Evolutionary conservation across 2,329 filamentous ascomycete species (phyloP), one percentile per base, ranked within the genome.

Genomic region (Gnomoniopsis smithogilvyi): DNA sequence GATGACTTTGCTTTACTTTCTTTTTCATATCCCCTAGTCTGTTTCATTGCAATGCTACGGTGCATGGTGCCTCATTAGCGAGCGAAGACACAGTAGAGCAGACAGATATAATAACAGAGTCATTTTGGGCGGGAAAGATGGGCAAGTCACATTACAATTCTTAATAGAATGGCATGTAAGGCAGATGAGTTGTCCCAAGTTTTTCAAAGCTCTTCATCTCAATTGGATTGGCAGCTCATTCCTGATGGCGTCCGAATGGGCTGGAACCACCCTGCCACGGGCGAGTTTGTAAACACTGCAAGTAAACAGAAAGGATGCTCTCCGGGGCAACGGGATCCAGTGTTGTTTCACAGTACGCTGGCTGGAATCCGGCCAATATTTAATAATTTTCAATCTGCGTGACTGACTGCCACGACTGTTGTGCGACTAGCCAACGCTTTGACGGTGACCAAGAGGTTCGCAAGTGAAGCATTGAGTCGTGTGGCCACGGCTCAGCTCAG

Each of bases 281-380:
- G 30, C 55, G 12, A n/a, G 48, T 51, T 45, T 53, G 41, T 26
- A 53, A 33, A 59, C 58, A 58, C 7, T 52, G 54, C 19, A 49
- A 51, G 46, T 51, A 54, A 57, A 51, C 50, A 54, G 43, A 54
- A 30, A 15, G 22, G 22, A 41, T 21, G 33, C 33, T 55, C 24
- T 55, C 34, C 51, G 51, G 51, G 36, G 57, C 57, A 59, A 59
- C 54, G 34, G 41, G 41, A 33, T 43, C 52, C 53, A 36, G 33
- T 38, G 24, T 52, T 48, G 56, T 49, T 56, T 43, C 26, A 30
- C 26, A 30, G 26, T 30, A 30, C 4, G 8, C 4, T 4, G 26
- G 26, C 26, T 30, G 26, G 26, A 30, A 30, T 30, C 26, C 8
- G 26, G 26, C 4, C 26, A 30, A 4, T 30, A n/a, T n/a, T n/a